Evolutionary conservation across 106 monocot species (phyloP).

Genomic region (Apostasia ramifera): DNA sequence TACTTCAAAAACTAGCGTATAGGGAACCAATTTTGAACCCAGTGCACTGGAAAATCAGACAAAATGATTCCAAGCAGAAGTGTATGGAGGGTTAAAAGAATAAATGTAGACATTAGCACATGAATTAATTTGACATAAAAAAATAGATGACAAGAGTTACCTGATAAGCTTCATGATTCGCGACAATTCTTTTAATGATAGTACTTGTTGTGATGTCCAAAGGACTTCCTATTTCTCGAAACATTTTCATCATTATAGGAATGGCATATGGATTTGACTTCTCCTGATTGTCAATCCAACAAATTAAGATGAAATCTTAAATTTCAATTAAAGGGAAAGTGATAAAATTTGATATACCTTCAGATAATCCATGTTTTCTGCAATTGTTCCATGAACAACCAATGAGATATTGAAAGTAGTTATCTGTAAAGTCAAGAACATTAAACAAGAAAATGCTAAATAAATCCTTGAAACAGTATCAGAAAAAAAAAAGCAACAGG

Average conservation of each 20-base stretch:
- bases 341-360: constrained; percentile 6
- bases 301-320: background rate
- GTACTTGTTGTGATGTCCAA: constrained; percentile 44
- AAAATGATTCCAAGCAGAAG: too few relatives aligned
- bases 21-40: too few relatives aligned
- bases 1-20: too few relatives aligned
- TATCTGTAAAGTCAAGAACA: constrained; percentile 8
- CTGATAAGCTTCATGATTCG: constrained; percentile 41
- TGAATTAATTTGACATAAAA: too few relatives aligned
- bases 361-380: constrained; percentile 22
- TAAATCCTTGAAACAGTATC: too few relatives aligned
- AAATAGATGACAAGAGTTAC: constrained; percentile 12
- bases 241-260: constrained; percentile 31
- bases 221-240: constrained; percentile 22
- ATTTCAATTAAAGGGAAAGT: background rate
- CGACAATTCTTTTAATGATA: constrained; percentile 37
- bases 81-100: too few relatives aligned
- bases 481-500: too few relatives aligned
- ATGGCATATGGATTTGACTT: constrained; percentile 31
- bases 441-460: background rate
- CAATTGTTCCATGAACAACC: constrained; percentile 28
- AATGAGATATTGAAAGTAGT: constrained; percentile 29
- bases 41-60: too few relatives aligned
- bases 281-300: background rate
- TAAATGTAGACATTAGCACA: too few relatives aligned